phyloP scores from a whole-genome alignment of 164 flowering plant species.

The Sedum album region DNA sequence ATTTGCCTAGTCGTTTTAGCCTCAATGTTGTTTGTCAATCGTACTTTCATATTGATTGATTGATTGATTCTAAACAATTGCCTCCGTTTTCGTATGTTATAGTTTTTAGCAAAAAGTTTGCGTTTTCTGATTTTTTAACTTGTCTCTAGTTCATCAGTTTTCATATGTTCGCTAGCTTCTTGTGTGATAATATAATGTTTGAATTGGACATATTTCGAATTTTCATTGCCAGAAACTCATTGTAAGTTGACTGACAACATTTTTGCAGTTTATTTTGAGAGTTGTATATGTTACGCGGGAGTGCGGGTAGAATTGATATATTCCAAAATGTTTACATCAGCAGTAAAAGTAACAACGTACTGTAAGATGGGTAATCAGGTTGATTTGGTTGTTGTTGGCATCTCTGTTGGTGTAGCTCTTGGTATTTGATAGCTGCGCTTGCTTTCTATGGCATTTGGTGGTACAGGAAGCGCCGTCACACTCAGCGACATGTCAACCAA shows the following conservation, averaged over 20 bases:
- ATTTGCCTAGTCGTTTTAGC: neutral
- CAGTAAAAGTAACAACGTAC: conserved; percentile 14
- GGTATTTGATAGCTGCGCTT: conserved; percentile 60
- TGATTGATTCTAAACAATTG: too few relatives aligned
- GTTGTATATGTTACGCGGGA: neutral
- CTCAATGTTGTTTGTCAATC: neutral
- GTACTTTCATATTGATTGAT: neutral
- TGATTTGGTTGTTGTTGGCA: conserved; percentile 59
- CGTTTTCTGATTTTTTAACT: too few relatives aligned
- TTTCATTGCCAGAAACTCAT: too few relatives aligned
- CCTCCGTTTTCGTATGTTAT: too few relatives aligned
- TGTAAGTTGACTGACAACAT: too few relatives aligned
- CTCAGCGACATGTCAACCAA: too few relatives aligned
- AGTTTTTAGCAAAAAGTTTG: too few relatives aligned
- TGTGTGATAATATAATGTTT: neutral
- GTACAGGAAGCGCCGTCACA: conserved; percentile 43
- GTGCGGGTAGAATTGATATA: conserved; percentile 8
- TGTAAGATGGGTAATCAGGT: conserved; percentile 44
- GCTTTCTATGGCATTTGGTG: conserved; percentile 49
- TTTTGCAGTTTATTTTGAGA: neutral
- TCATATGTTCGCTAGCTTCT: neutral
- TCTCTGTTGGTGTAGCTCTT: conserved; percentile 64
- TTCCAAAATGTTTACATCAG: conserved; percentile 47
- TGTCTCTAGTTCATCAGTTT: too few relatives aligned
- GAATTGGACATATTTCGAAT: too few relatives aligned